phyloP scores from a whole-genome alignment of 768 basidiomycete species.

The Holtermanniella nyarrowii region DNA sequence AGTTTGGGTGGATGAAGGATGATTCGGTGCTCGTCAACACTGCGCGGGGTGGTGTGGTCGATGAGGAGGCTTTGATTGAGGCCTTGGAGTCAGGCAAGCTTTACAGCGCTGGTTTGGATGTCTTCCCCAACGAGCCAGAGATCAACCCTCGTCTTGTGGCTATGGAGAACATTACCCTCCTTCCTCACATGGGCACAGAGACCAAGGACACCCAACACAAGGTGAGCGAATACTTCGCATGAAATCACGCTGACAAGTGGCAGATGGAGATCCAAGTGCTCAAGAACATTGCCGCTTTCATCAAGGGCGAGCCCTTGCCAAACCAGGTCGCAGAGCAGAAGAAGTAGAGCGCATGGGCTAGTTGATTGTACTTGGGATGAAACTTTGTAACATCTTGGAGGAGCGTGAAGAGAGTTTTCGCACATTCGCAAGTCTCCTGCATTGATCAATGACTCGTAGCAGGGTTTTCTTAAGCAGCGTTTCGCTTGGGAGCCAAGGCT shows the following conservation, averaged over 20 bases:
- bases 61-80: conserved; percentile 74
- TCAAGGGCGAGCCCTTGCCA: conserved; percentile 28
- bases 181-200: conserved; percentile 73
- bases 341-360: not conserved
- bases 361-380: not conserved
- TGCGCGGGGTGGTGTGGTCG: conserved; percentile 79
- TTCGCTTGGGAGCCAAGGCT: no score
- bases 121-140: conserved; percentile 73
- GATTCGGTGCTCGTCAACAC: conserved; percentile 76
- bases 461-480: no score
- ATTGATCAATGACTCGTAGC: no score
- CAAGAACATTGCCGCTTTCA: conserved; percentile 28
- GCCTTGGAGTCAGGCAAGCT: conserved; percentile 80
- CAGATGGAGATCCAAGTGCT: conserved; percentile 31
- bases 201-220: conserved; percentile 28
- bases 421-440: no score
- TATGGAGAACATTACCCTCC: conserved; percentile 71
- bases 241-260: conserved; percentile 1
- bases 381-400: no score
- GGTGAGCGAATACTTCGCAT: conserved; percentile 11
- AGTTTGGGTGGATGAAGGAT: conserved; percentile 66
- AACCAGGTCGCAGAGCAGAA: conserved; percentile 34
- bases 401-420: no score
- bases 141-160: conserved; percentile 69
- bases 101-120: conserved; percentile 70